These are phyloP conservation scores for Glarea lozoyensis DNA, from an alignment of 495 filamentous ascomycete genomes.

Conservation along the genomic window DNA sequence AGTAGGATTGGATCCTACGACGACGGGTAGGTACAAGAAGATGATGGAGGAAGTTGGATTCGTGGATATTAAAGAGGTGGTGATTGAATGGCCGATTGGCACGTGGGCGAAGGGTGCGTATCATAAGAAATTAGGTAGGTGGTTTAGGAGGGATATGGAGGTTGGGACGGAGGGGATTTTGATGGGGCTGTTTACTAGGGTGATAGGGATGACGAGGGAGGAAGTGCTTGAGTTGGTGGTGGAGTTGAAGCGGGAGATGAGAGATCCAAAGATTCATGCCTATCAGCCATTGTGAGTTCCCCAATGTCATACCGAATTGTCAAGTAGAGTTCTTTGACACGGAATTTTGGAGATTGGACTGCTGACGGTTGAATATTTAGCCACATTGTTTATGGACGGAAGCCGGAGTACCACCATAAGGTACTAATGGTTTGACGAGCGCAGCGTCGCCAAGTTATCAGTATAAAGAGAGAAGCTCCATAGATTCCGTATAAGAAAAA, in stretches of 20 bases:
- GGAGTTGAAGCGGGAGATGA: constrained; percentile 1
- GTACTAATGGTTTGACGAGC: too few relatives aligned
- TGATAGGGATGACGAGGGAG: background rate
- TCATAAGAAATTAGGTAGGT: constrained; percentile 37
- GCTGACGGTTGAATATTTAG: background rate
- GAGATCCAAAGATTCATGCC: background rate
- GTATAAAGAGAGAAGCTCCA: too few relatives aligned
- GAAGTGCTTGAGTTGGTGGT: background rate
- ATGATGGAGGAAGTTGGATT: constrained; percentile 41
- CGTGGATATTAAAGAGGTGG: constrained; percentile 35
- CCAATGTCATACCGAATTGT: too few relatives aligned
- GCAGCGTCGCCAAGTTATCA: too few relatives aligned
- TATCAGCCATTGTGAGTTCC: constrained; percentile 2
- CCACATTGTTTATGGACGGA: background rate
- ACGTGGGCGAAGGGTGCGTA: constrained; percentile 44
- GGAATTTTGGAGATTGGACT: background rate
- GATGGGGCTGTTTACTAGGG: background rate
- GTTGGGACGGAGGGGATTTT: constrained; percentile 2
- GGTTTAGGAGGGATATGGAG: constrained; percentile 3
- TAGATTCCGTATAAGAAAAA: too few relatives aligned
- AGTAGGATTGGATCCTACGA: background rate
- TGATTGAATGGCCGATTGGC: constrained; percentile 31
- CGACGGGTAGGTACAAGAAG: constrained; percentile 14
- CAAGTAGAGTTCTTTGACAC: background rate
- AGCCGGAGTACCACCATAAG: background rate